Conservation (phyloP, 768 basidiomycete species). For the Lentinula edodes region DNA sequence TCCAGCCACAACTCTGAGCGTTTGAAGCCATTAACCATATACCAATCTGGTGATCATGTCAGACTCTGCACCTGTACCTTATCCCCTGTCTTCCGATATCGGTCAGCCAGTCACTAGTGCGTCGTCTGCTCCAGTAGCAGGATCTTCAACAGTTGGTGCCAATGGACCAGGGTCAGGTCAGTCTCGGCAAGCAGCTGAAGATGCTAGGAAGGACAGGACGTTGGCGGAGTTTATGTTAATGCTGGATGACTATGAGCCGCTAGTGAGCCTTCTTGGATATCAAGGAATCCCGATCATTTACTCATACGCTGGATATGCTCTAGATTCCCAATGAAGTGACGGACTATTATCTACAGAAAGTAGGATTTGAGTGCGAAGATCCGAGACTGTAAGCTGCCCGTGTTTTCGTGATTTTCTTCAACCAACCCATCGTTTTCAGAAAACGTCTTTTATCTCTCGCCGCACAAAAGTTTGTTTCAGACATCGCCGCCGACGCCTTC, state of each 20-base stretch:
- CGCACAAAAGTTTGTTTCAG: conserved; percentile 96
- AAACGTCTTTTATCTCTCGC: conserved; percentile 93
- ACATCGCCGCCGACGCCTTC: conserved; percentile 94
- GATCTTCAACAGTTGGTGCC: conserved; percentile 22
- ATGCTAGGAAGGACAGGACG: conserved; percentile 83
- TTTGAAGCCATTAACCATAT: neutral
- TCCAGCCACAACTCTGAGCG: neutral
- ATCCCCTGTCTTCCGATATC: conserved; percentile 6
- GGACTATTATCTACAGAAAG: conserved; percentile 92
- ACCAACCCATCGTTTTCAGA: conserved; percentile 33
- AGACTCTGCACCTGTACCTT: neutral
- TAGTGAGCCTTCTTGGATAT: conserved; percentile 45
- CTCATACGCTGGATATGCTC: neutral
- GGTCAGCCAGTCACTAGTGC: conserved; percentile 24
- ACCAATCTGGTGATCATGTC: neutral
- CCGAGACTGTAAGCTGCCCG: conserved; percentile 66
- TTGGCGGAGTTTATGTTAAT: conserved; percentile 91
- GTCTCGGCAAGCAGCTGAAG: conserved; percentile 68
- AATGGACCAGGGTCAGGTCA: neutral
- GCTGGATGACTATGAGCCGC: conserved; percentile 94
- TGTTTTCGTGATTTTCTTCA: conserved; percentile 4
- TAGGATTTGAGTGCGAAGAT: conserved; percentile 95
- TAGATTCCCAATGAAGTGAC: conserved; percentile 98
- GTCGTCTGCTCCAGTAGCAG: conserved; percentile 13
- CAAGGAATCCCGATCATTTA: neutral